Percentiles rank a stretch among this genome's conserved stretches.
These are phyloP conservation scores for Cladosporium sphaerospermum DNA, from an alignment of 2,329 filamentous ascomycete genomes.

Conservation along the genomic window DNA sequence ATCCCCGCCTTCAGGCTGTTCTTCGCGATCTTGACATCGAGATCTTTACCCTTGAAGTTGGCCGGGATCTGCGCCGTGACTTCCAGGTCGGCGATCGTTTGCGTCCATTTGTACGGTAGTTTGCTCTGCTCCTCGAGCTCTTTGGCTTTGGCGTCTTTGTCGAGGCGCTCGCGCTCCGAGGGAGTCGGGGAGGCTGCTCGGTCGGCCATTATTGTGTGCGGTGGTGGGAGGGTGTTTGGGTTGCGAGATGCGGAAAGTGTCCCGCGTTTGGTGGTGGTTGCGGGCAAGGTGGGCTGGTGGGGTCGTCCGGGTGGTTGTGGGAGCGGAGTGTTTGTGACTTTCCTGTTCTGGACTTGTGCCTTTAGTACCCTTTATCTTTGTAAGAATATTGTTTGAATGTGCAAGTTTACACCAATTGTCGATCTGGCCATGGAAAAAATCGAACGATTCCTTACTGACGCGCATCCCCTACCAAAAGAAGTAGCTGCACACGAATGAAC, in stretches of 20 bases:
- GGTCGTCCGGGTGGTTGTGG: neutral
- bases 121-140: constrained; percentile 83
- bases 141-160: constrained; percentile 57
- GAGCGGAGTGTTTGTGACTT: neutral
- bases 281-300: neutral
- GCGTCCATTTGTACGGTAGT: constrained; percentile 95
- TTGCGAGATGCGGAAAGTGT: neutral
- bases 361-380: no score
- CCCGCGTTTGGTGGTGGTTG: constrained; percentile 5
- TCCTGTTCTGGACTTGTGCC: no score
- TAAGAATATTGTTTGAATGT: no score
- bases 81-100: constrained; percentile 85
- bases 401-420: no score
- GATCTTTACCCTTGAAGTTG: constrained; percentile 76
- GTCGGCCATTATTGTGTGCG: constrained; percentile 12
- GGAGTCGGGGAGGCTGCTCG: constrained; percentile 42
- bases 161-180: constrained; percentile 48
- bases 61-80: constrained; percentile 70
- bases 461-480: neutral
- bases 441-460: no score
- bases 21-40: constrained; percentile 78
- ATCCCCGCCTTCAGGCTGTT: constrained; percentile 69
- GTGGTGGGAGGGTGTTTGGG: neutral
- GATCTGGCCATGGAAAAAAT: no score
- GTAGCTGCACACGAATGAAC: neutral